Percentiles rank a stretch among this genome's conserved stretches.
Evolutionary conservation across 176 grass and related monocot species (phyloP).

Genomic region (Pontederia crassipes): DNA sequence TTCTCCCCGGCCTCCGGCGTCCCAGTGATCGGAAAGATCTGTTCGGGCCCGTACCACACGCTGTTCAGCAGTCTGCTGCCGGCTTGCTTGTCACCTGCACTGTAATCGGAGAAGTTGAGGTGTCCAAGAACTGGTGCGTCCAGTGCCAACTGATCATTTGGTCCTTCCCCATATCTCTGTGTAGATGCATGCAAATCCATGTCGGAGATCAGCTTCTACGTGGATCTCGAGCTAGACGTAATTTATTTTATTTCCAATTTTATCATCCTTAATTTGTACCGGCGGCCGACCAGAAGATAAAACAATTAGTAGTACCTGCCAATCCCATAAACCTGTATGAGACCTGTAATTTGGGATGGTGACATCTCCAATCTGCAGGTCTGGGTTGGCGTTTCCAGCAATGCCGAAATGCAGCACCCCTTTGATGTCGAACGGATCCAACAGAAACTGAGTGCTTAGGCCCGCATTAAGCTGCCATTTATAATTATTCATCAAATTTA

Average conservation of each 20-base stretch:
- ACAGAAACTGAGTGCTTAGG: conserved; percentile 34
- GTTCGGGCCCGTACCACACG: conserved; percentile 52
- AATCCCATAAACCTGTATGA: conserved; percentile 55
- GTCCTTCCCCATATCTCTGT: conserved; percentile 34
- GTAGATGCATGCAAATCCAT: no score
- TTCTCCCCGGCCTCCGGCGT: no score
- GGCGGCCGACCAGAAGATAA: no score
- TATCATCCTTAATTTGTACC: no score
- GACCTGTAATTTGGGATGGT: conserved; percentile 37
- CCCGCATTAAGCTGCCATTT: conserved; percentile 46
- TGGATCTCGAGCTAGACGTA: no score
- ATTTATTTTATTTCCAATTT: no score
- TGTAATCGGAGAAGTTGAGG: conserved; percentile 40
- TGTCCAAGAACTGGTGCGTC: conserved; percentile 37
- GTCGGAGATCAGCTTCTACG: no score
- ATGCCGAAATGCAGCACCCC: no score
- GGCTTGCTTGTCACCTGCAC: neutral
- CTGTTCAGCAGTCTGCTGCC: conserved; percentile 30
- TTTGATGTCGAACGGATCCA: no score
- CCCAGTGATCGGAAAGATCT: conserved; percentile 41
- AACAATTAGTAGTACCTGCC: conserved; percentile 26
- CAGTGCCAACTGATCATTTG: conserved; percentile 33
- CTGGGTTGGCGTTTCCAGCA: conserved; percentile 49
- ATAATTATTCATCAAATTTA: neutral
- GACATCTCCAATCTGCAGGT: conserved; percentile 44